phyloP scores from a whole-genome alignment of 352 stramenopile species.

The Pythium aquatile region DNA sequence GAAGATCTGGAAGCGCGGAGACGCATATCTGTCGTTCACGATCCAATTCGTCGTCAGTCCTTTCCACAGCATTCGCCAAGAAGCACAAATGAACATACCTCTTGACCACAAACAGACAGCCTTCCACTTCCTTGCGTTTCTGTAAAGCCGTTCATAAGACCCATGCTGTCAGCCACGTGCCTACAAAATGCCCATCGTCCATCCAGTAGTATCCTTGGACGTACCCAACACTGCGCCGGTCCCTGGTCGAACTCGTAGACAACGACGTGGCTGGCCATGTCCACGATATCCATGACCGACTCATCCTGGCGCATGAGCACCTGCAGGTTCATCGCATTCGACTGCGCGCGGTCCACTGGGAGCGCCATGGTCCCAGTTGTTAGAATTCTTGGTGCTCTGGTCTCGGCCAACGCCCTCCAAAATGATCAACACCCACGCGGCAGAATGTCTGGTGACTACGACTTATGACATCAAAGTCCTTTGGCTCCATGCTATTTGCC shows the following conservation, averaged over 20 bases:
- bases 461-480: slow-evolving; percentile 26
- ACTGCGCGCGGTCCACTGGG: slow-evolving; percentile 72
- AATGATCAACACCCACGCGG: slow-evolving; percentile 13
- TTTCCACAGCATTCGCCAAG: background rate
- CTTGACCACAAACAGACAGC: slow-evolving; percentile 85
- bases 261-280: slow-evolving; percentile 83
- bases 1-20: slow-evolving; percentile 82
- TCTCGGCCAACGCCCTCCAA: background rate
- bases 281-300: slow-evolving; percentile 79
- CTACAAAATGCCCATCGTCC: background rate
- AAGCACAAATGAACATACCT: slow-evolving; percentile 29
- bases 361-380: slow-evolving; percentile 27
- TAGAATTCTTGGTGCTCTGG: slow-evolving; percentile 5
- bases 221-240: slow-evolving; percentile 73
- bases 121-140: slow-evolving; percentile 87
- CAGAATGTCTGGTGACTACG: slow-evolving; percentile 26
- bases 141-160: slow-evolving; percentile 18
- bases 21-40: slow-evolving; percentile 43
- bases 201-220: background rate
- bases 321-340: slow-evolving; percentile 85
- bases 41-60: background rate
- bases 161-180: background rate
- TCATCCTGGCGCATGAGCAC: slow-evolving; percentile 83
- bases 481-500: background rate
- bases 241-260: slow-evolving; percentile 88